Percentiles rank a stretch among this genome's conserved stretches.
Evolutionary conservation across 768 basidiomycete genomes (phyloP).

Genomic region (Agaricus bisporus): DNA sequence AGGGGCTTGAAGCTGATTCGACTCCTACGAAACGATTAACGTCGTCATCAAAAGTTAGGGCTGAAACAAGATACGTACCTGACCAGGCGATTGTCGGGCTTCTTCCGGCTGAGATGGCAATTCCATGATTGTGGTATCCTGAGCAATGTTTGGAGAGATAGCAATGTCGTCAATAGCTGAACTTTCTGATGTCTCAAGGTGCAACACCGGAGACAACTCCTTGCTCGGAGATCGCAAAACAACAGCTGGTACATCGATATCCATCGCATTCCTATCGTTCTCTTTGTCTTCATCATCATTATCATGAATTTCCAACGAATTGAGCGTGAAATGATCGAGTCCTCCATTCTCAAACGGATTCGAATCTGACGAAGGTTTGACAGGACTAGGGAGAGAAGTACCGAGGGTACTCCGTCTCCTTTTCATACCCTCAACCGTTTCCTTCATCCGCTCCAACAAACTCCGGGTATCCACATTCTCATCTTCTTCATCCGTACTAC

Average conservation of each 20-base stretch:
- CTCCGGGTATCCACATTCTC: conserved; percentile 33
- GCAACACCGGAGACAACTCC: too few species aligned
- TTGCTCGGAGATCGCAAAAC: neutral
- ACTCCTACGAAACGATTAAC: neutral
- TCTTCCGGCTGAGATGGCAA: neutral
- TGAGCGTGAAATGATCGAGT: neutral
- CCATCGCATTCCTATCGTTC: conserved; percentile 10
- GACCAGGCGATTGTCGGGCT: neutral
- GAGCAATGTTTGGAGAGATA: conserved; percentile 8
- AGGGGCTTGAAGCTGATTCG: neutral
- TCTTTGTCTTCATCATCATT: neutral
- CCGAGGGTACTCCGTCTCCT: conserved; percentile 31
- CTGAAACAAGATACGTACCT: neutral
- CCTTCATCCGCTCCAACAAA: conserved; percentile 43
- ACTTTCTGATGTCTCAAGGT: neutral
- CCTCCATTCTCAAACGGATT: conserved; percentile 2
- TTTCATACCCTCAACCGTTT: conserved; percentile 43
- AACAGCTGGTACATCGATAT: conserved; percentile 3
- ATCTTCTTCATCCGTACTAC: conserved; percentile 22
- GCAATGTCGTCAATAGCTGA: neutral
- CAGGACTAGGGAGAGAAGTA: conserved; percentile 2
- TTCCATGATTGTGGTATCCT: conserved; percentile 1
- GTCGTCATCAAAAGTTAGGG: too few species aligned
- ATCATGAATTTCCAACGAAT: neutral
- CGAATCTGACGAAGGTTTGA: neutral